Evolutionary conservation across 2,329 filamentous ascomycete species (phyloP), one percentile per base, ranked within the genome.

Genomic region (Stachybotrys elegans): DNA sequence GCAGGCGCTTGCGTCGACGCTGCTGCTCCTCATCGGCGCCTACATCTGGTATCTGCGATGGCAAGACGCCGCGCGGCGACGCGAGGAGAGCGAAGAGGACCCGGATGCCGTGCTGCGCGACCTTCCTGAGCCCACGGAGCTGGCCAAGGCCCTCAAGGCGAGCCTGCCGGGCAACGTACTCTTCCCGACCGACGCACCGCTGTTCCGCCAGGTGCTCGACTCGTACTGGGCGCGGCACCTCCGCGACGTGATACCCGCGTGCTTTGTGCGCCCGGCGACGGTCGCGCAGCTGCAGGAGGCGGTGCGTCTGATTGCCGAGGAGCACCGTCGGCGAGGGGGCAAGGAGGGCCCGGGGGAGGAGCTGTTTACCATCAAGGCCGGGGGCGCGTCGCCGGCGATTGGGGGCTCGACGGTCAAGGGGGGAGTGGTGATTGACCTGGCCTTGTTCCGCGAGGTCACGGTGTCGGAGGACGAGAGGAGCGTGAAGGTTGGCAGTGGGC

Each of bases 341-440:
- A 12, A 14, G 6, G 20, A 29, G n/a, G 38, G 38, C 5, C n/a
- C 29, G 23, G 12, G 9, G 6, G 20, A 29, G n/a, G 38, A 23
- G 4, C n/a, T 40, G 23, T 40, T 40, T 7, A 29, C 22, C 38
- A 17, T 40, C 14, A 40, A 40, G 23, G 22, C 21, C 13, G 38
- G 38, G 17, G 38, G 38, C 17, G 38, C 38, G 9, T 22, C 38
- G 4, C 22, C 38, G 5, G 21, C 38, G 6, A 40, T 27, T 17
- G 38, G 38, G 13, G 16, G 38, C 16, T 40, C 38, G 23, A 25
- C 22, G 14, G n/a, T 40, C 14, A 17, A 40, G 16, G 38, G 38
- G 13, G 38, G 38, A 17, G 38, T 40, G 2, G 38, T 40, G 38
- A 19, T 40, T 40, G 38, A 40, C 22, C 23, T 40, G 22, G 21